A percentile compares a stretch with the other conserved stretches of the same genome.
Conservation (phyloP, 2,329 filamentous ascomycete genomes). For the Furcasterigmium furcatum region DNA sequence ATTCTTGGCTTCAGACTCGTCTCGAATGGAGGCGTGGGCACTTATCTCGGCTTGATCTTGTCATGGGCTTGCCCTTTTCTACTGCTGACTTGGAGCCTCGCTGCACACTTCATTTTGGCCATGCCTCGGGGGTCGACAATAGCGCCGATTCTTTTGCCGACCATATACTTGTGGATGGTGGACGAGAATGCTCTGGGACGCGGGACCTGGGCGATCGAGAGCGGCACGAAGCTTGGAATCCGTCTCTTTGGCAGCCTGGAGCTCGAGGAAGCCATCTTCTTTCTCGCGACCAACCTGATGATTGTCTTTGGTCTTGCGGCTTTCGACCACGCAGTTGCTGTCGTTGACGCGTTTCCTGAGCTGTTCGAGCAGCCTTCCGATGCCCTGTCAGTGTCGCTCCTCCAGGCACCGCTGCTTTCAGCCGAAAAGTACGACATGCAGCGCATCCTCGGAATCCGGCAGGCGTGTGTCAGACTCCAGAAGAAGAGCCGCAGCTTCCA, state of each 20-base stretch:
- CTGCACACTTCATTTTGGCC: constrained; percentile 59
- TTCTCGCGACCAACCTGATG: constrained; percentile 65
- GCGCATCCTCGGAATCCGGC: constrained; percentile 53
- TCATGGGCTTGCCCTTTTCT: constrained; percentile 66
- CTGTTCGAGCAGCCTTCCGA: constrained; percentile 48
- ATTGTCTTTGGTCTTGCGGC: constrained; percentile 68
- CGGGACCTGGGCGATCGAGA: constrained; percentile 70
- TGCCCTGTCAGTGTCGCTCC: constrained; percentile 41
- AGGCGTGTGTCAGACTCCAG: constrained; percentile 55
- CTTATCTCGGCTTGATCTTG: constrained; percentile 68
- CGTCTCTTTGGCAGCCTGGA: constrained; percentile 65
- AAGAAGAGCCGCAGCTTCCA: constrained; percentile 73
- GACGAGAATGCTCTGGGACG: constrained; percentile 65
- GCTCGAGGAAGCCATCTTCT: constrained; percentile 73
- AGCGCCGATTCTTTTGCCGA: constrained; percentile 60
- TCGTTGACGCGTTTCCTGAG: constrained; percentile 60
- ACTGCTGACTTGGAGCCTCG: constrained; percentile 60
- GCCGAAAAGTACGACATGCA: constrained; percentile 51
- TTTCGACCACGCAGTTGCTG: constrained; percentile 66
- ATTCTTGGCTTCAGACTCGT: constrained; percentile 40
- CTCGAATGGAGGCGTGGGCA: constrained; percentile 43
- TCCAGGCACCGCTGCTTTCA: constrained; percentile 45
- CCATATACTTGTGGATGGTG: constrained; percentile 68
- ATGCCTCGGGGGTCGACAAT: constrained; percentile 56
- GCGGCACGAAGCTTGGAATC: constrained; percentile 62